A percentile compares a stretch with the other conserved stretches of the same genome.
Conservation (phyloP, 208 protist genomes). For the Willaertia magna region DNA sequence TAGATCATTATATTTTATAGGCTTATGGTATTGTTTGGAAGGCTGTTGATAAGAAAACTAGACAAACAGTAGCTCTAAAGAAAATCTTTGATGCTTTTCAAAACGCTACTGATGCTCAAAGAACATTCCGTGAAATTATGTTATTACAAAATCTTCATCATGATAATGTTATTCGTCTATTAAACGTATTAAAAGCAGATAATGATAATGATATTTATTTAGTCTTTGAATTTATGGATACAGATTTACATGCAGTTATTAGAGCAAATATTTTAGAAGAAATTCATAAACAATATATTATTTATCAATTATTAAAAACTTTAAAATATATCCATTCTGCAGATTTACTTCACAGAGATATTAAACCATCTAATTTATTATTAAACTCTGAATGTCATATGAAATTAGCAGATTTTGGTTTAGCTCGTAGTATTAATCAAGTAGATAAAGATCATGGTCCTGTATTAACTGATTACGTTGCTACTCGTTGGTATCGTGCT, state of each 20-base stretch:
- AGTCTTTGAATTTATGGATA: conserved; percentile 94
- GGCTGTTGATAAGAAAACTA: conserved; percentile 67
- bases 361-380: conserved; percentile 78
- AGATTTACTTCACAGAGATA: conserved; percentile 75
- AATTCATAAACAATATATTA: conserved; percentile 90
- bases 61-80: conserved; percentile 79
- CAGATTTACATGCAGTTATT: conserved; percentile 77
- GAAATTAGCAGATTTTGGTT: conserved; percentile 93
- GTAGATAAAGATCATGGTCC: conserved; percentile 60
- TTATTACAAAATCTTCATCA: conserved; percentile 87
- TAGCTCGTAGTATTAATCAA: conserved; percentile 78
- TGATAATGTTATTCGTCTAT: conserved; percentile 89
- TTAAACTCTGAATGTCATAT: conserved; percentile 82
- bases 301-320: conserved; percentile 90
- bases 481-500: conserved; percentile 68
- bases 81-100: conserved; percentile 92
- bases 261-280: conserved; percentile 89
- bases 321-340: conserved; percentile 86
- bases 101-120: conserved; percentile 50
- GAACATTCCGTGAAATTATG: conserved; percentile 92
- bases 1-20: neutral
- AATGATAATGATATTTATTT: conserved; percentile 95
- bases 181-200: conserved; percentile 86
- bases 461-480: conserved; percentile 82
- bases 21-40: conserved; percentile 87